Evolutionary conservation across 179 eudicot species (phyloP).

Genomic region (Spinacia oleracea): DNA sequence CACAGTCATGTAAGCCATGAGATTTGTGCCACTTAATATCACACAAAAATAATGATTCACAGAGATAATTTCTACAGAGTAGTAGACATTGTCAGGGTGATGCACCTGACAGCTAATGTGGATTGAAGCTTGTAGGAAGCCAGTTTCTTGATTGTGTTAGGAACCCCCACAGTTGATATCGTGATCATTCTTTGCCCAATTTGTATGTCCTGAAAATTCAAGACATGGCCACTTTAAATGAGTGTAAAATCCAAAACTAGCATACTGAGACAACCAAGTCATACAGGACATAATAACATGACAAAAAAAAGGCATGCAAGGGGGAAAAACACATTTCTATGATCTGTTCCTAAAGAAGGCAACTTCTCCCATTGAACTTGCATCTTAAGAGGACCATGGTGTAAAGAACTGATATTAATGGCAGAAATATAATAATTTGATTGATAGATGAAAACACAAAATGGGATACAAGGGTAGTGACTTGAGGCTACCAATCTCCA

Average conservation of each 20-base stretch:
- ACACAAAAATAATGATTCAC: neutral
- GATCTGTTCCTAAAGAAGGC: neutral
- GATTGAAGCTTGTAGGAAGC: slow-evolving; percentile 97
- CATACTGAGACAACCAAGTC: slow-evolving; percentile 1
- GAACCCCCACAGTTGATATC: slow-evolving; percentile 97
- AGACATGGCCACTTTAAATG: slow-evolving; percentile 1
- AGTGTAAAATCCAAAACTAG: neutral
- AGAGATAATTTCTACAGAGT: neutral
- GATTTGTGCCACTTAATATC: too few species aligned
- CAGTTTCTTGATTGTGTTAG: slow-evolving; percentile 81
- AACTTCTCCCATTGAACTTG: neutral
- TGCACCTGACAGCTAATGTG: slow-evolving; percentile 89
- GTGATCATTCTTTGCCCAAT: slow-evolving; percentile 99
- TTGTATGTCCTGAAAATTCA: slow-evolving; percentile 60
- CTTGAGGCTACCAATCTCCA: too few species aligned
- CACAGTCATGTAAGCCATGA: neutral
- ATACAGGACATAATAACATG: slow-evolving; percentile 3
- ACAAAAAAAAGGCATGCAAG: neutral
- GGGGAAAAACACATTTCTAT: neutral
- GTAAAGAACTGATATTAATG: too few species aligned
- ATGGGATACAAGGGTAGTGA: too few species aligned
- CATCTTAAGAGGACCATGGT: neutral
- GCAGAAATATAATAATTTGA: too few species aligned
- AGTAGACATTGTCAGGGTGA: slow-evolving; percentile 12
- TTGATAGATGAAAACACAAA: too few species aligned